Base-by-base conservation (phyloP, 108 stramenopile genomes). In the Nitzschia inconspicua region DNA sequence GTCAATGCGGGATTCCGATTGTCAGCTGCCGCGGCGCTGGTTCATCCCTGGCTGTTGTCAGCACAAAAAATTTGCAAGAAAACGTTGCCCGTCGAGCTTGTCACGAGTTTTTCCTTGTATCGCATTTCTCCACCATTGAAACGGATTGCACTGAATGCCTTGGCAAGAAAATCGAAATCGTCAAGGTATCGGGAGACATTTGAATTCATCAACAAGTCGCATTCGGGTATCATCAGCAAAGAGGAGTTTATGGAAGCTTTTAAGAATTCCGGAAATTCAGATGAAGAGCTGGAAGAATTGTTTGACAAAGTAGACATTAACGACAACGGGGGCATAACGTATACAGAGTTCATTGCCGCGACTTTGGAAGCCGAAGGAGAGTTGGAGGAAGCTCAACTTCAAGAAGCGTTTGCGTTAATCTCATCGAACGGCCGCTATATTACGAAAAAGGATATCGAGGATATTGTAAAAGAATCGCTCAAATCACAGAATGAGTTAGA, bases 401-500 rank as follows among this genome's bases (percentile, higher is more conserved):
- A 75, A 0, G 85, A 85, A 57, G 84, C 90, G 10, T 95, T 95
- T 65, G 88, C 93, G 64, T 68, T 85, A 37, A 70, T 95, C 30
- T 67, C 66, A 31, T 90, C 93, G 47, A 79, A 80, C 29, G 74
- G 70, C 14, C 46, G 60, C 19, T 72, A 53, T 63, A 72, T 72
- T 46, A 64, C 63, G 4, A 57, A 63, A 31, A 64, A 72, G 42
- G 32, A 72, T 26, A 19, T 48, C 23, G 34, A 55, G 31, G 50
- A 57, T n/a, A 55, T 72, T 31, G 32, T 72, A 3, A 52, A 63
- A 14, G 70, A 61, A 37, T 58, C 57, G 0, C 20, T 54, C 6
- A 54, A 54, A 19, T 32, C 34, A 23, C 34, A 35, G 8, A 35
- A 4, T 18, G 37, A 29, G 2, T 23, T 13, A 18, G 23, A 54